Conservation (phyloP, 2,329 filamentous ascomycete species). For the Zymoseptoria pseudotritici region DNA sequence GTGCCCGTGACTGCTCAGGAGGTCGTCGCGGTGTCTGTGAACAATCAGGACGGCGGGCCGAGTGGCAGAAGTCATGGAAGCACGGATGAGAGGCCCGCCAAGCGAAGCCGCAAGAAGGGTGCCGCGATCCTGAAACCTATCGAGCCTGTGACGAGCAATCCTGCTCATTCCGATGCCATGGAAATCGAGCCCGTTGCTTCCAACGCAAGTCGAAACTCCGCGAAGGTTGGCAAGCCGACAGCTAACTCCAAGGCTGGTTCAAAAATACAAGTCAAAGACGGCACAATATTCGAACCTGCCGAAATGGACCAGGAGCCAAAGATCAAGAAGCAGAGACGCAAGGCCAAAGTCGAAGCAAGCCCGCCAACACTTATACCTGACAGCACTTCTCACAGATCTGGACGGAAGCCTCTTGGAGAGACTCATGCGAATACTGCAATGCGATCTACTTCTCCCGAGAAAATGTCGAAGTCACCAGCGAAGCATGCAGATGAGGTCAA, state of each 20-base stretch:
- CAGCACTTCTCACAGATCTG: neutral
- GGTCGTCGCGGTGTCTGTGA: neutral
- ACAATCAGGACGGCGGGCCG: neutral
- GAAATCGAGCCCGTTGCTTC: neutral
- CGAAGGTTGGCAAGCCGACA: neutral
- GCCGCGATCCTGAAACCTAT: neutral
- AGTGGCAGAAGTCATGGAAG: neutral
- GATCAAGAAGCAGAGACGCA: neutral
- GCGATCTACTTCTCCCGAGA: slow-evolving; percentile 3
- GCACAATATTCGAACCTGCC: neutral
- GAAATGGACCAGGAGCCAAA: neutral
- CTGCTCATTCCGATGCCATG: neutral
- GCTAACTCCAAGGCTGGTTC: neutral
- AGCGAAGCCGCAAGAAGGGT: neutral
- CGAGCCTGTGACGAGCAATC: neutral
- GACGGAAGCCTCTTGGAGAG: slow-evolving; percentile 4
- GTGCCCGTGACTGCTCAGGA: neutral
- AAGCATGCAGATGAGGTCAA: neutral
- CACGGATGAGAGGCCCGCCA: neutral
- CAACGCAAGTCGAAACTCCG: neutral
- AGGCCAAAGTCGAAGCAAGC: neutral
- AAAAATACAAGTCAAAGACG: neutral
- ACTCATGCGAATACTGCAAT: slow-evolving; percentile 6
- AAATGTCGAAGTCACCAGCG: slow-evolving; percentile 5
- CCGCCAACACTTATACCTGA: neutral